A percentile compares a stretch with the other conserved stretches of the same genome.
phyloP scores from a whole-genome alignment of 1,139 yeast genomes.

The Arxiozyma telluris region DNA sequence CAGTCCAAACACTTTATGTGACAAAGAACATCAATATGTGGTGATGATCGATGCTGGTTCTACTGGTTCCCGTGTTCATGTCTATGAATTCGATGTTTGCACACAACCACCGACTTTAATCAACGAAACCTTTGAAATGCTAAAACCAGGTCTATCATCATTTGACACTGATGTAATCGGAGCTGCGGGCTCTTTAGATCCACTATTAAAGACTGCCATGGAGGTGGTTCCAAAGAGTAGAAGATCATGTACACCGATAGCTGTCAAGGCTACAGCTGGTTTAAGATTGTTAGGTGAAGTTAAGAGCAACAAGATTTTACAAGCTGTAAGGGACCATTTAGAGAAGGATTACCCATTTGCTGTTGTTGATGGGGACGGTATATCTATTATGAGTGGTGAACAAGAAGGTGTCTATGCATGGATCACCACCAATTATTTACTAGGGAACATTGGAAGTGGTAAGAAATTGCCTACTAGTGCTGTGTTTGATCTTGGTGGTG shows the following conservation, averaged over 20 bases:
- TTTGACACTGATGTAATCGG: slow-evolving; percentile 71
- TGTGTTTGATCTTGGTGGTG: slow-evolving; percentile 96
- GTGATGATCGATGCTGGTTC: slow-evolving; percentile 97
- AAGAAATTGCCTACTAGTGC: slow-evolving; percentile 82
- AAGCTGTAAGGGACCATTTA: slow-evolving; percentile 66
- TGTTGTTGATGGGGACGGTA: slow-evolving; percentile 75
- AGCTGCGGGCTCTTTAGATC: slow-evolving; percentile 84
- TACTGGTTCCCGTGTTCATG: slow-evolving; percentile 91
- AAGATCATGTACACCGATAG: slow-evolving; percentile 80
- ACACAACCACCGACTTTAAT: slow-evolving; percentile 69
- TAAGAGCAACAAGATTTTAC: slow-evolving; percentile 59
- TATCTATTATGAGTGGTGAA: slow-evolving; percentile 88
- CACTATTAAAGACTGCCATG: slow-evolving; percentile 65
- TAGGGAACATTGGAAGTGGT: slow-evolving; percentile 80
- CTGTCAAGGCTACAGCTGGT: slow-evolving; percentile 98
- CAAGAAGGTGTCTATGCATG: slow-evolving; percentile 99
- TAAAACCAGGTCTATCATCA: slow-evolving; percentile 85
- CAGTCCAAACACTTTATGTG: slow-evolving; percentile 18
- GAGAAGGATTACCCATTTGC: slow-evolving; percentile 82
- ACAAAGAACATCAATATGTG: slow-evolving; percentile 45
- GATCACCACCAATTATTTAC: slow-evolving; percentile 88
- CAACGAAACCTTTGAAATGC: slow-evolving; percentile 76
- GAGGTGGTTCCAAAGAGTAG: slow-evolving; percentile 62
- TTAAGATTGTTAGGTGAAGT: slow-evolving; percentile 75
- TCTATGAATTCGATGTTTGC: slow-evolving; percentile 84